These are phyloP conservation scores for Pseudomassariella vexata DNA, from an alignment of 2,329 filamentous ascomycete species.

Conservation along the genomic window DNA sequence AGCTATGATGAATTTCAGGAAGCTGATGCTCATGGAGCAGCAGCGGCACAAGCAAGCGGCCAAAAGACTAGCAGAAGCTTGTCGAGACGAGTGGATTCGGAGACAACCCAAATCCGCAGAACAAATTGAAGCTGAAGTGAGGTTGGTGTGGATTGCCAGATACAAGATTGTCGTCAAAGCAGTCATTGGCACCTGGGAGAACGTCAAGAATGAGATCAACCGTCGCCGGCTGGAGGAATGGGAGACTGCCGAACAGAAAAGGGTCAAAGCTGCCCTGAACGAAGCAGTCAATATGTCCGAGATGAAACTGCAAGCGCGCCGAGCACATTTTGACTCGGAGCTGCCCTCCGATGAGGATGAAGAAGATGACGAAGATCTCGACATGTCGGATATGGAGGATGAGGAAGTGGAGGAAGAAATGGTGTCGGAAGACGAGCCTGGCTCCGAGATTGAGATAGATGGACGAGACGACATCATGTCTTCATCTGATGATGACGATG, in stretches of 20 bases:
- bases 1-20: slow-evolving; percentile 75
- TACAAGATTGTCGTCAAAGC: slow-evolving; percentile 67
- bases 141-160: slow-evolving; percentile 57
- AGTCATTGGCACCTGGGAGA: slow-evolving; percentile 56
- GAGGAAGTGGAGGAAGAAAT: slow-evolving; percentile 40
- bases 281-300: slow-evolving; percentile 69
- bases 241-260: slow-evolving; percentile 59
- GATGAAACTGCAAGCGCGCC: slow-evolving; percentile 60
- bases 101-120: slow-evolving; percentile 72
- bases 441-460: slow-evolving; percentile 23
- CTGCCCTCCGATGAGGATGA: slow-evolving; percentile 34
- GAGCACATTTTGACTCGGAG: slow-evolving; percentile 48
- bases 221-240: slow-evolving; percentile 53
- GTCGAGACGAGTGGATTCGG: slow-evolving; percentile 67
- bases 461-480: slow-evolving; percentile 56
- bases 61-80: slow-evolving; percentile 73
- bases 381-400: slow-evolving; percentile 40
- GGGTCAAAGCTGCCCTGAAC: slow-evolving; percentile 63
- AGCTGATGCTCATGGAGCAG: slow-evolving; percentile 74
- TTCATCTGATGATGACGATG: slow-evolving; percentile 57
- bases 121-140: slow-evolving; percentile 74
- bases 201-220: slow-evolving; percentile 57
- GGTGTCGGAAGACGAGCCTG: slow-evolving; percentile 32
- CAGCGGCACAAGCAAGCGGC: slow-evolving; percentile 70
- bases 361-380: slow-evolving; percentile 26